A percentile compares a stretch with the other conserved stretches of the same genome.
These are phyloP conservation scores for Musa acuminata DNA, from an alignment of 176 grass and related monocot species.

Conservation along the genomic window DNA sequence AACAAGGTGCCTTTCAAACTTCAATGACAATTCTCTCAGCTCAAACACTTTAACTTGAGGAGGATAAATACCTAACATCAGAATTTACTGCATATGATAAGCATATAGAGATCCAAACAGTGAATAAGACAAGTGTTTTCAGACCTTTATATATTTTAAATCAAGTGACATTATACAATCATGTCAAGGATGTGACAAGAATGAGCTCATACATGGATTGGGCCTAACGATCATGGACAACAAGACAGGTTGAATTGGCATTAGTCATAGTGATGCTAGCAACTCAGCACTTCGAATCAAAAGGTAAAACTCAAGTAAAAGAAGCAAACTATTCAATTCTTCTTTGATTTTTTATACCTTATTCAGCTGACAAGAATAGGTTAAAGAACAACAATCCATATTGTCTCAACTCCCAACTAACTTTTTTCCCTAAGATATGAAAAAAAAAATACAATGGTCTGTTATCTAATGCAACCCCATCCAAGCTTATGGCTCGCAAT, in stretches of 20 bases:
- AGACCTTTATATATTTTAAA: not conserved
- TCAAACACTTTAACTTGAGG: conserved; percentile 92
- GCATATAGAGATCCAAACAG: not conserved
- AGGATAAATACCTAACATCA: conserved; percentile 69
- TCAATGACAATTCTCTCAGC: conserved; percentile 75
- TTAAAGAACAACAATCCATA: too few species aligned
- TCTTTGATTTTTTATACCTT: not conserved
- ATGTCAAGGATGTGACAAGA: not conserved
- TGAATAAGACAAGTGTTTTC: too few species aligned
- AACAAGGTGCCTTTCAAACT: conserved; percentile 83
- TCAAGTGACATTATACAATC: not conserved
- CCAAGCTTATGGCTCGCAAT: too few species aligned
- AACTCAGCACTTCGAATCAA: not conserved
- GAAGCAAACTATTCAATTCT: not conserved
- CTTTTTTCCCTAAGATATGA: too few species aligned
- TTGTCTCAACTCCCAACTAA: too few species aligned
- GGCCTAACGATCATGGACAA: not conserved
- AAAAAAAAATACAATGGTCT: too few species aligned
- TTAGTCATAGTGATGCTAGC: not conserved
- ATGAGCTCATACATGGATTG: not conserved
- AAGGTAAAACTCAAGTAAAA: not conserved
- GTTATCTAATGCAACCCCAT: too few species aligned
- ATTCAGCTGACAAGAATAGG: not conserved
- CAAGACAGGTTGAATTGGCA: not conserved
- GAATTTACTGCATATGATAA: conserved; percentile 6